Conservation (phyloP, 1,139 yeast species). For the Candida glucosophila region DNA sequence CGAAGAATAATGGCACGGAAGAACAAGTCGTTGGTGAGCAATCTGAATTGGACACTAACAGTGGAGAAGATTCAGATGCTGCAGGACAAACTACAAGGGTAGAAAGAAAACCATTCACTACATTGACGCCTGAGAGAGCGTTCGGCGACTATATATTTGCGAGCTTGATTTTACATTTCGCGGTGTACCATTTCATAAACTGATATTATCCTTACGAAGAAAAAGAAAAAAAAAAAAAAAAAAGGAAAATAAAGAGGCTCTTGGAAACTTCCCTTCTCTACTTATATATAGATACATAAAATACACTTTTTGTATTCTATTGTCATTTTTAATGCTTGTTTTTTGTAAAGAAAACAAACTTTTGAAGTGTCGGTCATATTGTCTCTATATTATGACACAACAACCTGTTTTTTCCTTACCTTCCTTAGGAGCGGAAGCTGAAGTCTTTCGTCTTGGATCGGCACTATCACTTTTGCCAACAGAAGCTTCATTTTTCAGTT, state of each 20-base stretch:
- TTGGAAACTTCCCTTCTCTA: too few relatives aligned
- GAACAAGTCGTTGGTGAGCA: slow-evolving; percentile 2
- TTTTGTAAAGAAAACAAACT: too few relatives aligned
- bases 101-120: slow-evolving; percentile 27
- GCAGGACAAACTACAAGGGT: slow-evolving; percentile 3
- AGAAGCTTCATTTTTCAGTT: slow-evolving; percentile 3
- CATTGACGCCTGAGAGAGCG: slow-evolving; percentile 68
- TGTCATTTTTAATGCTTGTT: too few relatives aligned
- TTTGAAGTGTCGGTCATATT: too few relatives aligned
- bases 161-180: slow-evolving; percentile 79
- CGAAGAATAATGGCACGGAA: slow-evolving; percentile 8
- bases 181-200: slow-evolving; percentile 86
- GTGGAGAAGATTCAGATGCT: slow-evolving; percentile 5
- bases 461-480: slow-evolving; percentile 4
- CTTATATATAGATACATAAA: too few relatives aligned
- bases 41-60: slow-evolving; percentile 3
- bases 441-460: slow-evolving; percentile 8
- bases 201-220: too few relatives aligned
- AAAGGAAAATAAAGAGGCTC: too few relatives aligned
- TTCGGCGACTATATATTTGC: slow-evolving; percentile 87
- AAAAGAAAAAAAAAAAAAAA: too few relatives aligned
- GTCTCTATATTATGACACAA: slow-evolving; percentile 33
- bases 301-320: too few relatives aligned
- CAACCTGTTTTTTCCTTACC: slow-evolving; percentile 36
- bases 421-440: slow-evolving; percentile 11